Evolutionary conservation across 169 alveolate species (phyloP), one percentile per base, ranked within the genome.

Genomic region (Plasmodium coatneyi): DNA sequence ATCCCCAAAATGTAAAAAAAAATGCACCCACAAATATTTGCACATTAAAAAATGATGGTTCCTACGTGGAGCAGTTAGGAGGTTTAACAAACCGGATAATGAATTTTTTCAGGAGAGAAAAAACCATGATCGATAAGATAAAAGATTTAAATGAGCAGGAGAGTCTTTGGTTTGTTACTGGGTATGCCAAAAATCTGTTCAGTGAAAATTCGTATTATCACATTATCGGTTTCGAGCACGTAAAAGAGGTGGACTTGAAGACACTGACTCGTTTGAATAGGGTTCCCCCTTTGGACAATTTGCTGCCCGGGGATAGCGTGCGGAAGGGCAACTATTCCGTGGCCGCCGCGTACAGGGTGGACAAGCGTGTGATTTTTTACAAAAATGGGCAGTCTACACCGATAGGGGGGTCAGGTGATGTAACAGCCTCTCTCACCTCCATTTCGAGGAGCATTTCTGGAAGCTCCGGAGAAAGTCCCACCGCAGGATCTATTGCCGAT

Each of bases 171-270:
- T 86, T 86, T 34, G 52, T 86, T 3, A 54, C 84, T n/a, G 93
- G 93, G 6, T 86, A 86, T 86, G 93, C 93, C 22, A 86, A 78
- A 86, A 86, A 86, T 86, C n/a, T 86, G 43, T 86, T 86, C 46
- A 49, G 16, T 52, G 54, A 10, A 7, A 28, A 76, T 76, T 86
- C 93, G 6, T 52, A 52, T 76, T 76, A 74, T 54, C 79, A 86
- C 80, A 54, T 86, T 86, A 34, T 86, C 19, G 93, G 86, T 10
- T 36, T 86, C 54, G 93, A 86, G 80, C 81, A 86, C 66, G 43
- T 86, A 74, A 34, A 86, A 74, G 93, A 86, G 66, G 76, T 86
- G 25, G 84, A 49, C 30, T 19, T 28, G 14, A 86, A 76, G 28
- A 74, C 36, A 49, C 39, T 36, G n/a, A 14, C 32, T 32, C 32